These are phyloP conservation scores for Aphanocladium album DNA, from an alignment of 2,329 filamentous ascomycete species.

Conservation along the genomic window DNA sequence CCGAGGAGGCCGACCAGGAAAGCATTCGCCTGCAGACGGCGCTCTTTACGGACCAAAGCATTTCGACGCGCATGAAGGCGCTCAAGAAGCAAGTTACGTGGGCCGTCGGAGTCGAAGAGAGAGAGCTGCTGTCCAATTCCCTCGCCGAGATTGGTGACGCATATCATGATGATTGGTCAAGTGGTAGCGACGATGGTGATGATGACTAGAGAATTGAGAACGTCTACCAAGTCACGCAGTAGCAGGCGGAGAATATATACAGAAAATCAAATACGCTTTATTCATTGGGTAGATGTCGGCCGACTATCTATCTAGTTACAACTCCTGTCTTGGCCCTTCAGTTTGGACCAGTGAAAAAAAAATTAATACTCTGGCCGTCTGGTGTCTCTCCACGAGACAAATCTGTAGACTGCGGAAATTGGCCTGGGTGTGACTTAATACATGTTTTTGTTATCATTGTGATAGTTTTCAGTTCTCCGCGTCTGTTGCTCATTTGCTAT, in stretches of 20 bases:
- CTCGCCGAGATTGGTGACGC: constrained; percentile 79
- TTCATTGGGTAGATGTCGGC: constrained; percentile 1
- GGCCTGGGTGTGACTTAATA: constrained; percentile 2
- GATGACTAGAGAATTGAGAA: constrained; percentile 33
- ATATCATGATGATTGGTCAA: constrained; percentile 84
- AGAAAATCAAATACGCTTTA: constrained; percentile 9
- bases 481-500: constrained; percentile 1
- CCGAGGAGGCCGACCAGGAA: constrained; percentile 32
- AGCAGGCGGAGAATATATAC: neutral
- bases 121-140: constrained; percentile 76
- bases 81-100: constrained; percentile 61
- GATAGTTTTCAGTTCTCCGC: neutral
- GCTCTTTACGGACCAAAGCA: constrained; percentile 68
- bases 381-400: neutral
- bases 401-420: neutral
- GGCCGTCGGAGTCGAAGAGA: constrained; percentile 67
- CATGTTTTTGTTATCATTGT: constrained; percentile 10
- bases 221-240: neutral
- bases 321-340: neutral
- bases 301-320: constrained; percentile 12
- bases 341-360: neutral
- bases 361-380: neutral
- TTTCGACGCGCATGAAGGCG: constrained; percentile 62
- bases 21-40: constrained; percentile 45
- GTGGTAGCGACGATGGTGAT: constrained; percentile 61